Evolutionary conservation across 306 rosid genomes (phyloP), one percentile per base, ranked within the genome.

Genomic region (Casuarina equisetifolia): DNA sequence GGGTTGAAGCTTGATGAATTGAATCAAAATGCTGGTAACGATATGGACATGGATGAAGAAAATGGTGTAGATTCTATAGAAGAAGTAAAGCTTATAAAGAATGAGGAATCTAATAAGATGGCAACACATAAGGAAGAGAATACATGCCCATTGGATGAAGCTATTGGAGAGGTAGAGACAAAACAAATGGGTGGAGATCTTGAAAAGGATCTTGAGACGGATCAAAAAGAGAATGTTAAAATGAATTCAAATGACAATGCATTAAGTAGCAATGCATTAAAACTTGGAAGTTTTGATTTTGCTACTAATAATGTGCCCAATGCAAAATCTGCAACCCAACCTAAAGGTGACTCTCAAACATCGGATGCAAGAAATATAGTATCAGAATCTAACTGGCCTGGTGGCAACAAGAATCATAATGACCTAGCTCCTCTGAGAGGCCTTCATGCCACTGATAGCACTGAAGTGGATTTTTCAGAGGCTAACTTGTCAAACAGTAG

Each of bases 401-500:
- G 80, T 57, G 82, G 79, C 78, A 82, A 85, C 82, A 83, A 84
- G 50, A 72, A 59, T 43, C 74, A 54, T 13, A 86, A 85, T 68
- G 87, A 85, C 79, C 86, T 85, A 81, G 76, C 88, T 74, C 88
- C 83, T 61, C 52, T 76, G 35, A 90, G 91, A 36, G 92, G 92
- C 49, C 74, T 89, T 67, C 93, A 95, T 72, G 83, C 92, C 25
- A 72, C 69, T 66, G 84, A 81, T 84, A 76, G 78, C 59, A 83
- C 93, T 74, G 88, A 91, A 69, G 72, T 79, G 86, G 92, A 95
- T 82, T 43, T 78, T 66, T 74, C 80, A 81, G 82, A 79, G 64
- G 82, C 90, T 10, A 95, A 90, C 75, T 76, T 88, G n/a, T 84
- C 91, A 62, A 87, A 86, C 76, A 73, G 79, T 68, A 95, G 97